Base-by-base conservation (phyloP, 1,139 yeast species). In the Pneumocystis oryctolagi region DNA sequence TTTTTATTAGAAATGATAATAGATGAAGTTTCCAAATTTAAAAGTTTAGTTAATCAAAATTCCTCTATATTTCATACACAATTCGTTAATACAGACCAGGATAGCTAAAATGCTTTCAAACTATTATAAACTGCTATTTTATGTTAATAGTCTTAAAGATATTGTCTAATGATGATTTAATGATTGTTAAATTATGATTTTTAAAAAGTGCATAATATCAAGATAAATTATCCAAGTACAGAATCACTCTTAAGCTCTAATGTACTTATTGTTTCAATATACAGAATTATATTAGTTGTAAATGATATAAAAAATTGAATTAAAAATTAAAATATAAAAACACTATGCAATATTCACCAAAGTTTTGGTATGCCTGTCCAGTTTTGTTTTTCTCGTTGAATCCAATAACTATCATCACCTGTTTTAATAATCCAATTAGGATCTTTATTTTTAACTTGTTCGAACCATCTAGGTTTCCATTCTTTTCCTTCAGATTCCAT, bases 1-100 rank as follows among this genome's bases (percentile, higher is more conserved):
- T 14, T 47, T 47, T 47, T n/a, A 32, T 20, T 31, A 59, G 65
- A 81, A 67, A 82, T 89, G 80, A 88, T 92, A 58, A 74, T 88
- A 40, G 84, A 87, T 59, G 97, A 92, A 71, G 97, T 92, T 2
- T 79, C 79, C 64, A 76, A 80, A 32, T 90, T 92, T 72, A 80
- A 97, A 68, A 88, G 83, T 59, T 83, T 84, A 75, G 97, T 90
- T 12, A 72, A 76, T 94, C 70, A 82, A 47, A 47, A 47, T 5
- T 25, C 20, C 14, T 47, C 31, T 25, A 40, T 47, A 47, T 47
- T 28, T 25, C 1, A 47, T 47, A 47, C 55, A 18, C 18, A 40
- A 40, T 40, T 34, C 12, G 5, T 40, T 40, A n/a, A 16, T 40
- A 40, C 53, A 40, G 18, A 40, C 9, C 9, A 34, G 12, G 8